Evolutionary conservation across 2,329 filamentous ascomycete species (phyloP), one percentile per base, ranked within the genome.

Genomic region (Aspergillus glaucus): DNA sequence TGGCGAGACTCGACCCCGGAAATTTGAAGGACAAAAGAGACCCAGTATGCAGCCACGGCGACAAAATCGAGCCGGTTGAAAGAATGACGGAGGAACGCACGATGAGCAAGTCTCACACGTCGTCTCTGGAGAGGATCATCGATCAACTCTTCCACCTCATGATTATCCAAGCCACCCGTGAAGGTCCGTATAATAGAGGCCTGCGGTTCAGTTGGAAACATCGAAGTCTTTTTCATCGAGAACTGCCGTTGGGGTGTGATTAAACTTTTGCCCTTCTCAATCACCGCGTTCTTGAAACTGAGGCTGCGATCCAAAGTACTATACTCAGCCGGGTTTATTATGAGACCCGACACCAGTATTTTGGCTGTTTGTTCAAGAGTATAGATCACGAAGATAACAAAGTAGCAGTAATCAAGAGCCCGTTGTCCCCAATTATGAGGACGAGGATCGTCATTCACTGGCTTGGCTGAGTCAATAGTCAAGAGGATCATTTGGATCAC

Each of bases 61-160:
- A 98, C 76, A 67, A 97, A 96, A 66, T 98, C 93, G 9, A 97
- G 79, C 46, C 93, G 82, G 64, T 97, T 97, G 73, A 98, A 98
- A 1, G 89, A 91, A 68, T 98, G 93, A 14, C 93, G 84, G 48
- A 98, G 73, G 67, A 96, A 97, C 1, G 93, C 94, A 53, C 93
- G 82, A 46, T 93, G 85, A 14, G 94, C 92, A 47, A 98, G 79
- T 55, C 95, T 86, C 57, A 86, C 79, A 52, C 92, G 84, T 65
- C 93, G 88, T 57, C 91, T 87, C 54, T 95, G 74, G 79, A 87
- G 55, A 77, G 77, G 62, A 77, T 93, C 69, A 71, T 81, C 66
- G 68, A 82, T 61, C 70, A 76, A 55, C 26, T 75, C 72, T 50
- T 82, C 77, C 7, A 74, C 72, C 49, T 82, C 77, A 7, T 80